These are phyloP conservation scores for Fomes fomentarius DNA, from an alignment of 1,284 basidiomycete genomes.

Conservation along the genomic window DNA sequence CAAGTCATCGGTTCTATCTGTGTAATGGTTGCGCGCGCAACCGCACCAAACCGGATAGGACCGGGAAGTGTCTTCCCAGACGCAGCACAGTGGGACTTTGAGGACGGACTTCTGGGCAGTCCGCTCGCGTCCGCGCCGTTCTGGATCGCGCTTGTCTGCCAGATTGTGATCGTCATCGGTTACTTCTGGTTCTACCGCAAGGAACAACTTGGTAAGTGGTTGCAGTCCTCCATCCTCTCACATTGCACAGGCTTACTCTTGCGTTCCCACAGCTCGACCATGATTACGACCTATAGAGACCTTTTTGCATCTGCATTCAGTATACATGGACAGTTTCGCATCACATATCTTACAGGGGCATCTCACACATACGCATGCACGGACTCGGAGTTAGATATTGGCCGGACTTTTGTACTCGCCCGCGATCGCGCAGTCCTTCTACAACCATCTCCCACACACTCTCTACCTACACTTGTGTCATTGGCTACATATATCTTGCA, in stretches of 20 bases:
- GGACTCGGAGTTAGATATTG: constrained; percentile 29
- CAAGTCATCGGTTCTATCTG: constrained; percentile 83
- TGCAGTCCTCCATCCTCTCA: not conserved
- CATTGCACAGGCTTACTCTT: constrained; percentile 4
- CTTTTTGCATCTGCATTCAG: constrained; percentile 23
- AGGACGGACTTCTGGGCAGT: constrained; percentile 66
- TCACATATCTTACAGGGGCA: constrained; percentile 30
- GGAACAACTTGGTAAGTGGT: constrained; percentile 71
- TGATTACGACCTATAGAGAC: constrained; percentile 36
- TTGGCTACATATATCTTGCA: constrained; percentile 26
- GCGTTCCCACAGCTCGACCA: constrained; percentile 39
- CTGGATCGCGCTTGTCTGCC: constrained; percentile 84
- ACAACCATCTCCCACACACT: constrained; percentile 33
- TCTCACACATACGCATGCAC: constrained; percentile 27
- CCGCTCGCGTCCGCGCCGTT: constrained; percentile 82
- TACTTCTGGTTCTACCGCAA: constrained; percentile 96
- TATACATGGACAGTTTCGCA: constrained; percentile 29
- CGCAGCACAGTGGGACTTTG: constrained; percentile 85
- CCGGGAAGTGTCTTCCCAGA: constrained; percentile 93
- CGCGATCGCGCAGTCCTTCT: constrained; percentile 30
- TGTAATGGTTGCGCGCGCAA: constrained; percentile 85
- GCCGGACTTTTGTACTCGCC: constrained; percentile 32
- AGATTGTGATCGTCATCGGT: constrained; percentile 83
- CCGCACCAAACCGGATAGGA: constrained; percentile 83
- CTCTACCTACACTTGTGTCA: constrained; percentile 31